Base-by-base conservation (phyloP, 192 early-diverging fungal species). In the Podila minutissima region DNA sequence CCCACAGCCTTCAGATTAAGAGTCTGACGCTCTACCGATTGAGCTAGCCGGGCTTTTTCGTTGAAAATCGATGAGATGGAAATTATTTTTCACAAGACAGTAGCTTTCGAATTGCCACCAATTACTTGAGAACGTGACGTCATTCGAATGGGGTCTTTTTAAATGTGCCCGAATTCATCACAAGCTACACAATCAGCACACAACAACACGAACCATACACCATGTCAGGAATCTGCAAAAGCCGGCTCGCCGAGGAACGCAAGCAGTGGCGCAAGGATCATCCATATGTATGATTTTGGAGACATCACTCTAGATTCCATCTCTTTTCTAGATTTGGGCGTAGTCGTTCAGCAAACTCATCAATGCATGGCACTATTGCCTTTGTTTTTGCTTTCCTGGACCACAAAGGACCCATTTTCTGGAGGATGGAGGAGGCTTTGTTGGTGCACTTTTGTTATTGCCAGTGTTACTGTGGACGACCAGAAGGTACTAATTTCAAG, bases 231-330 rank as follows among this genome's bases (percentile, higher is more conserved):
- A 96, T 98, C 65, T 93, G 94, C 68, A 86, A 83, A 55, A 90
- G 89, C 31, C 86, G 97, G 24, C 86, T 98, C n/a, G 86, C 89
- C 62, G 96, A 98, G 83, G 98, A 99, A 85, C 87, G 98, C 59
- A 97, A 96, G 83, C 96, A 97, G 84, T 99, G 98, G 98, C 85
- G 97, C 71, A 98, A 96, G 85, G 98, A 97, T 81, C 95, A 97
- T 78, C 97, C 92, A 62, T 85, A 86, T 69, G 88, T 89, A 82
- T 68, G 74, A 69, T 48, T 26, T n/a, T 64, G 41, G 15, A 17
- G 41, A 15, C 13, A 15, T 46, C 13, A 4, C 41, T 17, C 41
- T 12, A 46, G 41, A 46, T 46, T 46, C 15, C 41, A 12, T 12
- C 15, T 46, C 15, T 46, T 46, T 17, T 46, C 41, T n/a, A n/a